Evolutionary conservation across 495 filamentous ascomycete genomes (phyloP).

Genomic region (Tuber calosporum): DNA sequence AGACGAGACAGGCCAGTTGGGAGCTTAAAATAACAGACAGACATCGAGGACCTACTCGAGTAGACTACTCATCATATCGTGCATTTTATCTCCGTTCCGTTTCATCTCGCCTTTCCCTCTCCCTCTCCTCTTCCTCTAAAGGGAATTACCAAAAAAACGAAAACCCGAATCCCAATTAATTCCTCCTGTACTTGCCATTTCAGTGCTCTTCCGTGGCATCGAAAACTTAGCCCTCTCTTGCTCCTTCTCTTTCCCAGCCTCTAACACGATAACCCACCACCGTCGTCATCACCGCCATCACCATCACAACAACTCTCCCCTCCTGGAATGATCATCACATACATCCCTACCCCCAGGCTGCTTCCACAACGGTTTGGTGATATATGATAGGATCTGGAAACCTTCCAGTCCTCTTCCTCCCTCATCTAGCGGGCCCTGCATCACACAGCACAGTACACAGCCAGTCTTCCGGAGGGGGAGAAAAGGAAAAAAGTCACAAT

Average conservation of each 20-base stretch:
- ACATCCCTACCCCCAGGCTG: background rate
- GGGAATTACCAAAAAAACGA: background rate
- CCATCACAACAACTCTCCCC: background rate
- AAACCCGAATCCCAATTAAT: background rate
- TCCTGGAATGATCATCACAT: background rate
- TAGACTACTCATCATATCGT: background rate
- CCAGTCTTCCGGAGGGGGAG: background rate
- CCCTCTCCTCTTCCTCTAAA: background rate
- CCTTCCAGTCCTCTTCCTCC: background rate
- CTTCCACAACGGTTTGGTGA: background rate
- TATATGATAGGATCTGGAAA: background rate
- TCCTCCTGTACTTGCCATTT: conserved; percentile 1
- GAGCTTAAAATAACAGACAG: background rate
- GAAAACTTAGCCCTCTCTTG: background rate
- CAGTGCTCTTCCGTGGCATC: background rate
- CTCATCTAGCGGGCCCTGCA: background rate
- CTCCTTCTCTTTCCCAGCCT: background rate
- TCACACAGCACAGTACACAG: background rate
- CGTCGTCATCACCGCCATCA: background rate
- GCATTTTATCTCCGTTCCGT: background rate
- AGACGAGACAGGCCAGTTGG: background rate
- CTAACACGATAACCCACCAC: background rate
- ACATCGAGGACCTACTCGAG: background rate
- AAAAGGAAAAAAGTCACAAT: background rate
- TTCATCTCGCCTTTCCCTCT: background rate